These are phyloP conservation scores for Erysiphe pulchra DNA, from an alignment of 2,329 filamentous ascomycete species.

Conservation along the genomic window DNA sequence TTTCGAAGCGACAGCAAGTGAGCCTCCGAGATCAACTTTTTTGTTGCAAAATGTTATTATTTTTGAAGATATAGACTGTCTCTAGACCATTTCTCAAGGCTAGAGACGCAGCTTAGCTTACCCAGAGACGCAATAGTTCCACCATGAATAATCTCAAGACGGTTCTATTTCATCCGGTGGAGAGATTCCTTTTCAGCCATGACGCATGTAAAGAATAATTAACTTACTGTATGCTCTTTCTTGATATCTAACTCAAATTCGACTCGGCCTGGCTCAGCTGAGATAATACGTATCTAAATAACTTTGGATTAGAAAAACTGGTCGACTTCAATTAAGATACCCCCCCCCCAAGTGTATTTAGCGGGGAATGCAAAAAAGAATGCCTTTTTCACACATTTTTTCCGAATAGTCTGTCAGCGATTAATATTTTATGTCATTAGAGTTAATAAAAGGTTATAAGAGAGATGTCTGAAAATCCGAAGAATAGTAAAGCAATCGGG, in stretches of 20 bases:
- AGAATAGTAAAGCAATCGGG: no score
- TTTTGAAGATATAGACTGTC: not conserved
- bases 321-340: no score
- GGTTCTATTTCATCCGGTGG: conserved; percentile 27
- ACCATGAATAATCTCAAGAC: conserved; percentile 50
- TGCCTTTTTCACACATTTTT: no score
- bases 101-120: not conserved
- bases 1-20: conserved; percentile 36
- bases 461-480: no score
- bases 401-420: no score
- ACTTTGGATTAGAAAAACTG: no score
- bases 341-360: no score
- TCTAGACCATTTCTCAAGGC: conserved; percentile 18
- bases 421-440: no score
- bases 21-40: conserved; percentile 34
- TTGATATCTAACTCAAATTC: conserved; percentile 53
- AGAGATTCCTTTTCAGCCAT: no score
- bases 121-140: conserved; percentile 35
- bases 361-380: no score
- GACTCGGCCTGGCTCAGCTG: conserved; percentile 38
- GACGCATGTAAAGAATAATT: no score
- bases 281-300: conserved; percentile 36
- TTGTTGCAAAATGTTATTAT: not conserved
- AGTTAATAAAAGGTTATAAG: no score
- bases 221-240: conserved; percentile 44